Evolutionary conservation across 2,329 filamentous ascomycete genomes (phyloP).

Genomic region (Talaromyces sp.): DNA sequence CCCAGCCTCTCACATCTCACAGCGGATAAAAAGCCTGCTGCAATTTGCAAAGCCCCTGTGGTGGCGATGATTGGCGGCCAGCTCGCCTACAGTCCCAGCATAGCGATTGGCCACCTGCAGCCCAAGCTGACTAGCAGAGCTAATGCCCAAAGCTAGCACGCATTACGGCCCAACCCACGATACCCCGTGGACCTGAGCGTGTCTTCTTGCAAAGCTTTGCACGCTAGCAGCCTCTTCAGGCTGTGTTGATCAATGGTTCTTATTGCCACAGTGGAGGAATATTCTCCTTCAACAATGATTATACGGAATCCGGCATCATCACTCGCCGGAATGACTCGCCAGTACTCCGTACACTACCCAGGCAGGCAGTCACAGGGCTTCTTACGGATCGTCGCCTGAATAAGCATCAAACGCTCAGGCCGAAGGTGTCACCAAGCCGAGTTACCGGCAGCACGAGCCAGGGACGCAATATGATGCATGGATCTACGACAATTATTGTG

Average conservation of each 20-base stretch:
- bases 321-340: neutral
- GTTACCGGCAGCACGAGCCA: neutral
- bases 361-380: neutral
- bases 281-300: neutral
- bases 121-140: neutral
- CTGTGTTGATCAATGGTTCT: neutral
- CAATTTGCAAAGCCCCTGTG: neutral
- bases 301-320: neutral
- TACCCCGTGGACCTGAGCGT: neutral
- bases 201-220: neutral
- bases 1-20: neutral
- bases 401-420: neutral
- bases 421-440: neutral
- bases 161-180: constrained; percentile 33
- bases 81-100: neutral
- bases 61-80: constrained; percentile 1
- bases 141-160: constrained; percentile 30
- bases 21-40: neutral
- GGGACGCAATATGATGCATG: neutral
- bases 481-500: neutral
- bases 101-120: constrained; percentile 4
- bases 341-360: too few species aligned
- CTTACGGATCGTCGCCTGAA: neutral
- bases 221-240: neutral
- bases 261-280: neutral